These are phyloP conservation scores for Tricholoma saponaceum DNA, from an alignment of 768 basidiomycete species.

Conservation along the genomic window DNA sequence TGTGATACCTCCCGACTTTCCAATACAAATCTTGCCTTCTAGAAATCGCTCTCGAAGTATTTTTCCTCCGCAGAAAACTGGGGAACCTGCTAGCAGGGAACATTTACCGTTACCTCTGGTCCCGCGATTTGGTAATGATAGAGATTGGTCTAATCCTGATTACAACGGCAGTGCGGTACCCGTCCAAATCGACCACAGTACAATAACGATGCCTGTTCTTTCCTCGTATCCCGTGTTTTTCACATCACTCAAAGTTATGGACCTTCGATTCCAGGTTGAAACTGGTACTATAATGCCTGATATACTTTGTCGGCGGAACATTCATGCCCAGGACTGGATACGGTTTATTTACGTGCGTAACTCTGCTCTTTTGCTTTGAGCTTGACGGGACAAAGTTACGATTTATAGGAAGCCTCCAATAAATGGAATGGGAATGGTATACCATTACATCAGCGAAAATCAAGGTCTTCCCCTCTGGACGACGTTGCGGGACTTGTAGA, in stretches of 20 bases:
- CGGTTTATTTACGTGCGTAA: conserved; percentile 16
- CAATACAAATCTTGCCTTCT: not conserved
- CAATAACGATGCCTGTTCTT: not conserved
- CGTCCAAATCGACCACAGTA: not conserved
- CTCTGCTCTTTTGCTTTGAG: not conserved
- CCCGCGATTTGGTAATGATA: not conserved
- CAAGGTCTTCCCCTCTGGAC: conserved; percentile 16
- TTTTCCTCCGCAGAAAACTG: not conserved
- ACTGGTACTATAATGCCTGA: conserved; percentile 10
- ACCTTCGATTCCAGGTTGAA: conserved; percentile 14
- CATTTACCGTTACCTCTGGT: not conserved
- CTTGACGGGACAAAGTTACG: not conserved
- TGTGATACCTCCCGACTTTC: too few species aligned
- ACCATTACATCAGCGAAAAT: not conserved
- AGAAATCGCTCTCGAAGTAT: not conserved
- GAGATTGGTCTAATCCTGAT: not conserved
- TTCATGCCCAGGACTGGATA: conserved; percentile 15
- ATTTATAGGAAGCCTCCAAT: conserved; percentile 11
- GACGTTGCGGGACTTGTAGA: conserved; percentile 11
- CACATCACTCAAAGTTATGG: conserved; percentile 17
- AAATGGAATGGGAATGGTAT: conserved; percentile 14
- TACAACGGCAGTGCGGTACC: too few species aligned
- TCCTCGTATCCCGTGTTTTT: not conserved
- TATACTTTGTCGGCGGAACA: conserved; percentile 5
- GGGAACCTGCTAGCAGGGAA: too few species aligned